Conservation (phyloP, 371 early-diverging fungal genomes). For the Ordospora pajunii region DNA sequence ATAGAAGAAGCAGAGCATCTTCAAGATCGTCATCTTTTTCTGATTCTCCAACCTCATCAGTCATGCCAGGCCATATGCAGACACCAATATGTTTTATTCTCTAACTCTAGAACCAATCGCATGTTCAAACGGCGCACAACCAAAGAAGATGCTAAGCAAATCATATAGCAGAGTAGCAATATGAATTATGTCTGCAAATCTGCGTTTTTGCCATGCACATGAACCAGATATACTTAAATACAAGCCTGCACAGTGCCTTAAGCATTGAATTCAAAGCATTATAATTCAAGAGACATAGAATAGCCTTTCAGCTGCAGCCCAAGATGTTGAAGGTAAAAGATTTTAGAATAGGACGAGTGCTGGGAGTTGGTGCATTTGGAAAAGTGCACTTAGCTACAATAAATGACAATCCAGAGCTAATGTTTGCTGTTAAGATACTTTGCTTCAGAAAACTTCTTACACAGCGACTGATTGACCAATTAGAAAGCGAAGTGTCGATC, state of each 20-base stretch:
- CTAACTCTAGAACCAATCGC: neutral
- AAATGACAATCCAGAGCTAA: slow-evolving; percentile 63
- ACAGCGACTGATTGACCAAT: slow-evolving; percentile 87
- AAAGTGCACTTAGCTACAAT: slow-evolving; percentile 82
- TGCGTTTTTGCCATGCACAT: no score
- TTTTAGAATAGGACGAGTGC: slow-evolving; percentile 87
- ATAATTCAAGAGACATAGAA: neutral
- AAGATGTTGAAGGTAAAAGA: slow-evolving; percentile 75
- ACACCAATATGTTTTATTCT: neutral
- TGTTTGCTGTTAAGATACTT: slow-evolving; percentile 81
- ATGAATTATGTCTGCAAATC: no score
- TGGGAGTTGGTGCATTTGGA: slow-evolving; percentile 98
- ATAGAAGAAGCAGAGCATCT: neutral
- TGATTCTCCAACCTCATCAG: neutral
- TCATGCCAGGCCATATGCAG: neutral
- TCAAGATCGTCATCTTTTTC: neutral
- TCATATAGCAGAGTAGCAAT: no score
- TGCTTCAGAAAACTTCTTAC: slow-evolving; percentile 80
- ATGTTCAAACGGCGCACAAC: neutral
- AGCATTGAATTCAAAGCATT: neutral
- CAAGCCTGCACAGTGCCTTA: no score
- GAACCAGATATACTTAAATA: no score
- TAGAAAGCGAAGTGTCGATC: slow-evolving; percentile 83
- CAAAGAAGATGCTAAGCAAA: no score
- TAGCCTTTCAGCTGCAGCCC: slow-evolving; percentile 33